Base-by-base conservation (phyloP, 768 basidiomycete species). In the Mycena rebaudengoi region DNA sequence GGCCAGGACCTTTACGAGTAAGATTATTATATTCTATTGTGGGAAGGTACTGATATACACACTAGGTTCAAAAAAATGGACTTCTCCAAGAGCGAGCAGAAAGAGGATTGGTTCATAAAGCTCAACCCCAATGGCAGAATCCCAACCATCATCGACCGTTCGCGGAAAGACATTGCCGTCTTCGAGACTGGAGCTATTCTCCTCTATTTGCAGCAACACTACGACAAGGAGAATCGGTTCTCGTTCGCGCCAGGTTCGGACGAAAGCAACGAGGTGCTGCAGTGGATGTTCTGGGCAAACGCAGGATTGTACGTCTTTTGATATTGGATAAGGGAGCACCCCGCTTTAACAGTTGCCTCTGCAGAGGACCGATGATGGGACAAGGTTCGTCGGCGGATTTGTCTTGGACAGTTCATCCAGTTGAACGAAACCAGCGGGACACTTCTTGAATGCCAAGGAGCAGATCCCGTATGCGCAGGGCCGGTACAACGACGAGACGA, bases 151-250 rank as follows among this genome's bases (percentile, higher is more conserved):
- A 65, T 70, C 26, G 74, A 72, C 58, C 70, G 67, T 20, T 68
- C 73, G 57, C 72, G 69, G 30, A 71, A 64, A 14, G 60, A 71
- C 48, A 80, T 81, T 56, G 58, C 69, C 0, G 79, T 79, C 16
- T 82, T 82, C 57, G 81, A 83, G 71, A 74, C 76, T 13, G 80
- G 79, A 33, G 83, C 85, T 58, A 84, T 86, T 56, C 67, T 85
- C 55, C 68, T 82, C 5, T 85, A 78, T 51, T 71, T 86, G 32
- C 74, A 75, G 32, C 76, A 81, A 65, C 71, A 78, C 48, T 85
- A 82, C 67, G 85, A 87, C 64, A 71, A 57, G 28, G 78, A 83
- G 20, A 57, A 68, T 61, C 77, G 75, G 64, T 80, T 85, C 55
- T 76, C 72, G 48, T 85, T 83, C 61, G 70, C 56, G 16, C 58